phyloP scores from a whole-genome alignment of 352 stramenopile species.

The Globisporangium rhizosaccharum region DNA sequence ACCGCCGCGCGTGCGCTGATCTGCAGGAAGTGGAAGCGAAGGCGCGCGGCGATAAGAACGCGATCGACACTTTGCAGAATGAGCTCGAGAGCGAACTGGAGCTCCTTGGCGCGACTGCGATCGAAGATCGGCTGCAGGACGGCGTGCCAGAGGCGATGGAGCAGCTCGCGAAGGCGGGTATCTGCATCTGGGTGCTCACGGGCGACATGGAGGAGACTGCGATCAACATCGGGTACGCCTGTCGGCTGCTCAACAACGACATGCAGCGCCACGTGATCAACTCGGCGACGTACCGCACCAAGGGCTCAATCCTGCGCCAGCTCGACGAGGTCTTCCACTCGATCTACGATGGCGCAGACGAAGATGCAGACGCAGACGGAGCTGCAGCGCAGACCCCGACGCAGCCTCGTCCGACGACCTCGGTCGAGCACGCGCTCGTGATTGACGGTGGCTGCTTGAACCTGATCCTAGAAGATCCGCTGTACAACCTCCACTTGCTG shows the following conservation, averaged over 20 bases:
- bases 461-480: constrained; percentile 59
- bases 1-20: constrained; percentile 55
- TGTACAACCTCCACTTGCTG: constrained; percentile 79
- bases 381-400: constrained; percentile 17
- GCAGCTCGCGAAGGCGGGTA: constrained; percentile 61
- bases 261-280: constrained; percentile 92
- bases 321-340: constrained; percentile 78
- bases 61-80: constrained; percentile 62
- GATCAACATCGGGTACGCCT: constrained; percentile 88
- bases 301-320: constrained; percentile 57
- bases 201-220: constrained; percentile 89
- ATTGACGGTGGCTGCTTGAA: constrained; percentile 93
- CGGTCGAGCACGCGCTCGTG: constrained; percentile 83
- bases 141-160: constrained; percentile 81
- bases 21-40: constrained; percentile 71
- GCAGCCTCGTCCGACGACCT: constrained; percentile 20
- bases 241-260: constrained; percentile 86
- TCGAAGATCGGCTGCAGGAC: constrained; percentile 85
- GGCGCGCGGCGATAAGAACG: constrained; percentile 47
- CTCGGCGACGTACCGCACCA: constrained; percentile 51
- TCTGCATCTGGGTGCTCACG: constrained; percentile 86
- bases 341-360: constrained; percentile 30
- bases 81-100: constrained; percentile 77
- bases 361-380: background rate
- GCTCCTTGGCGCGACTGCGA: constrained; percentile 77